Evolutionary conservation across 352 stramenopile species (phyloP), one percentile per base, ranked within the genome.

Genomic region (Pythium chondricola): DNA sequence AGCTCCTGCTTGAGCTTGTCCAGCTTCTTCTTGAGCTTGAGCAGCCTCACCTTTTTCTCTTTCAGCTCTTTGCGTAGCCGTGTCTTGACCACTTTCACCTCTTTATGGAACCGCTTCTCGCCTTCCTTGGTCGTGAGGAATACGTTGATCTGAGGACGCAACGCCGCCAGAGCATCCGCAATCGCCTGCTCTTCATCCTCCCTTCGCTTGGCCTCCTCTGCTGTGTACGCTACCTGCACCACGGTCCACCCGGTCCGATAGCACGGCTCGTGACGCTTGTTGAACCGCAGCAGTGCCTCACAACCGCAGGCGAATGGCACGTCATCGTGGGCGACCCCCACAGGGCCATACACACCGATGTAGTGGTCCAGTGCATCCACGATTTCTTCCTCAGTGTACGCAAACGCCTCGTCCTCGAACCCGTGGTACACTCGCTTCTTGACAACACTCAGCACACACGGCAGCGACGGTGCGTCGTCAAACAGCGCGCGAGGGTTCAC

Each of bases 301-400:
- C 79, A 91, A 9, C 65, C 74, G 36, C 79, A 91, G 17, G 77
- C 72, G 64, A 91, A 82, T n/a, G 76, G 79, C 5, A 88, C 69
- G 17, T 69, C 62, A 16, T 74, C 62, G 35, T 88, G 75, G 11
- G 30, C 57, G 4, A 87, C 41, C 1, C 79, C 79, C n/a, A 88
- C 54, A 0, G 74, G 76, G 0, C 79, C 76, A 18, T 81, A 91
- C 3, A 69, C 51, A 11, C 79, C 76, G 10, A 87, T 43, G 41
- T 75, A 88, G 27, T 88, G 52, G 26, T 71, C 69, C 8, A 91
- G 45, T 6, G 79, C 79, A 17, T 68, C 68, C 9, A 58, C 60
- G 0, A 91, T 72, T 1, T 70, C 70, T 0, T 40, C 57, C 17
- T 60, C 64, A 7, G 63, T 56, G 41, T 74, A 66, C 11, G 53